phyloP scores from a whole-genome alignment of 2,329 filamentous ascomycete genomes.

The Alternaria sp. region DNA sequence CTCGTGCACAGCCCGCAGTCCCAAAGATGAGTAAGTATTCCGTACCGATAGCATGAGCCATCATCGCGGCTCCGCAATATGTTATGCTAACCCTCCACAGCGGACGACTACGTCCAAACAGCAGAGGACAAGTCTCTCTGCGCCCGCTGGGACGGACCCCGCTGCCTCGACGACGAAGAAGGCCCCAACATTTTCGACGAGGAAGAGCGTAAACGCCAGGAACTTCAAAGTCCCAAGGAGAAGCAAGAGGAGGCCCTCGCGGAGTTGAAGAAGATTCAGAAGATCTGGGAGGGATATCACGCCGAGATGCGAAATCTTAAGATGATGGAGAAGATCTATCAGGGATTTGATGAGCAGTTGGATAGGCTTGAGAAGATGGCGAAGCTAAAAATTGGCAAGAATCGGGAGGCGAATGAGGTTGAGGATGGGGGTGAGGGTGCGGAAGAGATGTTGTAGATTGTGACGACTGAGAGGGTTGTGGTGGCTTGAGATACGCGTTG shows the following conservation, averaged over 20 bases:
- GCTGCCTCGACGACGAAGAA: not conserved
- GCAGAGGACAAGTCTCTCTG: not conserved
- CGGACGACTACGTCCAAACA: not conserved
- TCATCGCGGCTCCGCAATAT: not conserved
- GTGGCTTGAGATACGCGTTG: not conserved
- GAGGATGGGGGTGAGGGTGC: not conserved
- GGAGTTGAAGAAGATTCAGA: not conserved
- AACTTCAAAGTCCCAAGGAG: not conserved
- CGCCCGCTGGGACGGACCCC: not conserved
- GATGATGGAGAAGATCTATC: not conserved
- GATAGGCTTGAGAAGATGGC: not conserved
- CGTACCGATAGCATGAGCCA: too few species aligned
- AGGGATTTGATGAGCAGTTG: not conserved
- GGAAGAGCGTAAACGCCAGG: not conserved
- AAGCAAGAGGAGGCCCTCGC: not conserved
- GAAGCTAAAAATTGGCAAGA: not conserved
- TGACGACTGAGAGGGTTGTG: not conserved
- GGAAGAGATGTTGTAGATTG: not conserved
- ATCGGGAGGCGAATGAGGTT: accelerated
- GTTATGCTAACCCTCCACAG: not conserved
- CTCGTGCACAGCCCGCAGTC: not conserved
- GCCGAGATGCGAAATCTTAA: not conserved
- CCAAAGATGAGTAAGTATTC: accelerated
- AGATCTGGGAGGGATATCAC: not conserved
- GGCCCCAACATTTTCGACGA: not conserved